Evolutionary conservation across 257 asterid species (phyloP).

Genomic region (Capsicum pubescens): DNA sequence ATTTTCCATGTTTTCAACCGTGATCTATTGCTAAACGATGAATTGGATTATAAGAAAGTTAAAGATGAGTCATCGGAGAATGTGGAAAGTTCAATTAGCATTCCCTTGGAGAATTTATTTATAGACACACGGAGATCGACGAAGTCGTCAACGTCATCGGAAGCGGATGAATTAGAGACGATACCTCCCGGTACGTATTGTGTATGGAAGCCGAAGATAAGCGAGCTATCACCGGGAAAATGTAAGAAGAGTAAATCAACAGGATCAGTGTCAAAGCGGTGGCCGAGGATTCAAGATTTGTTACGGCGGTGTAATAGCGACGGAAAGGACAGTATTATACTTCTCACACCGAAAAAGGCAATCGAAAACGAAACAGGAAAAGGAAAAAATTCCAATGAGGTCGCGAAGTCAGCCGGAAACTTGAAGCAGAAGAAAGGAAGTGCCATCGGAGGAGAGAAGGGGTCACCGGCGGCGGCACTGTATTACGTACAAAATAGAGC

Average conservation of each 20-base stretch:
- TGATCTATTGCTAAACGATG: constrained; percentile 27
- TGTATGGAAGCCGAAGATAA: constrained; percentile 41
- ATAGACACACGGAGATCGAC: constrained; percentile 29
- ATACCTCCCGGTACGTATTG: constrained; percentile 38
- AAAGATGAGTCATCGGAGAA: background rate
- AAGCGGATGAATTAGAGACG: constrained; percentile 32
- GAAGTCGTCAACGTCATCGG: constrained; percentile 8
- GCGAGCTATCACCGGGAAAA: constrained; percentile 5
- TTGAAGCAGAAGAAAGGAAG: background rate
- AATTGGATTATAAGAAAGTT: background rate
- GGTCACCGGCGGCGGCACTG: background rate
- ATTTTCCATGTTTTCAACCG: constrained; percentile 49
- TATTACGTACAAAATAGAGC: background rate
- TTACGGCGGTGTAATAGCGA: constrained; percentile 37
- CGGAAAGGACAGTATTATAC: constrained; percentile 35
- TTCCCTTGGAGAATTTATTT: constrained; percentile 43
- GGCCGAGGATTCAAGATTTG: constrained; percentile 38
- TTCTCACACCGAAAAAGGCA: constrained; percentile 31
- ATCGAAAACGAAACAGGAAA: background rate
- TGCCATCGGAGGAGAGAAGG: background rate
- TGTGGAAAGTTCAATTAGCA: constrained; percentile 23
- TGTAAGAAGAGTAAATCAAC: constrained; percentile 40
- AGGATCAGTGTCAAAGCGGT: constrained; percentile 33
- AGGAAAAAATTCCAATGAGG: background rate
- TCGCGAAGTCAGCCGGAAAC: background rate